Conservation (phyloP, 2,329 filamentous ascomycete species). For the Calcarisporium arbuscula region DNA sequence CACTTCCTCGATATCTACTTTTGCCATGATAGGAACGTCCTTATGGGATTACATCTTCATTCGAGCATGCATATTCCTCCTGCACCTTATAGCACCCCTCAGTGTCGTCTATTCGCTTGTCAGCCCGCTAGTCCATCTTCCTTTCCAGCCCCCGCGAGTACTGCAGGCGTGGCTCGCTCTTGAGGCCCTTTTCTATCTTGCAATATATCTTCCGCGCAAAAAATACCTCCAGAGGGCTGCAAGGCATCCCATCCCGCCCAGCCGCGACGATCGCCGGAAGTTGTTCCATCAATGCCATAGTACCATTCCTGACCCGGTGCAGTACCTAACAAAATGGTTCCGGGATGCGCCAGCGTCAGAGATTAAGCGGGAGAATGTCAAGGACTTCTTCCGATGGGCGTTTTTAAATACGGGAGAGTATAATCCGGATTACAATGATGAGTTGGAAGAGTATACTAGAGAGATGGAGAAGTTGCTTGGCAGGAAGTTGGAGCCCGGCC, state of each 20-base stretch:
- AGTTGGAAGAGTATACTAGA: constrained; percentile 49
- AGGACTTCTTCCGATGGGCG: constrained; percentile 56
- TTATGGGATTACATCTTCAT: constrained; percentile 29
- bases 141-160: constrained; percentile 20
- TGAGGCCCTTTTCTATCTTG: constrained; percentile 49
- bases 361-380: constrained; percentile 52
- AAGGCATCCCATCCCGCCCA: constrained; percentile 38
- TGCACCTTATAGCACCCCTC: constrained; percentile 44
- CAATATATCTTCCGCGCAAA: constrained; percentile 46
- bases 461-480: constrained; percentile 45
- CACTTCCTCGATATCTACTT: too few species aligned
- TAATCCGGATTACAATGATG: constrained; percentile 39
- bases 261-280: constrained; percentile 36
- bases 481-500: constrained; percentile 41
- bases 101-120: constrained; percentile 38
- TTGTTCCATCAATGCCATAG: constrained; percentile 45
- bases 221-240: constrained; percentile 45
- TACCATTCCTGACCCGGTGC: constrained; percentile 45
- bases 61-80: constrained; percentile 36
- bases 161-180: constrained; percentile 38
- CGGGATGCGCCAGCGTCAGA: constrained; percentile 42
- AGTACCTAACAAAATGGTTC: constrained; percentile 54
- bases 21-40: constrained; percentile 9
- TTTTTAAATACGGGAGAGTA: constrained; percentile 43
- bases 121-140: constrained; percentile 16